Evolutionary conservation across 2,329 filamentous ascomycete genomes (phyloP), one percentile per base, ranked within the genome.

Genomic region (Aspergillus sp.): DNA sequence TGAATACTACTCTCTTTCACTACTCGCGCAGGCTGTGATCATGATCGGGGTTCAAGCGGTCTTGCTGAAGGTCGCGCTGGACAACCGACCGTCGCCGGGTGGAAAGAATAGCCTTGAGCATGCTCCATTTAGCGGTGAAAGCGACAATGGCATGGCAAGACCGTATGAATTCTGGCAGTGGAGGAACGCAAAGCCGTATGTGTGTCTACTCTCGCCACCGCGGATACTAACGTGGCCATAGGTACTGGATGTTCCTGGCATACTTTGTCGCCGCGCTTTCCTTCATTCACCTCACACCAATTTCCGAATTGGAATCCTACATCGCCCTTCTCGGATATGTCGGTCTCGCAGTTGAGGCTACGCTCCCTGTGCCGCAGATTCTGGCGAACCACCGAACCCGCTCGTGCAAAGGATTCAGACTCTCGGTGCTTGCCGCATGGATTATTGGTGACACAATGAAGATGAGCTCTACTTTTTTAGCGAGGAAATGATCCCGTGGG

Each of bases 101-200:
- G 48, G 49, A 39, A 65, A 64, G 56, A 57, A 64, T 49, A 57
- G 69, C 44, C 57, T 70, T 42, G 59, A 72, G 57, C 62, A 69
- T 59, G 45, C 62, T 50, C 58, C 70, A 7, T 73, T 73, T 49
- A 66, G 61, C 43, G 63, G 48, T 40, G 49, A 37, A 36, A 48
- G 51, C 10, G 53, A 54, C 29, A 44, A 48, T 44, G 60, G 47
- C 27, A 60, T 69, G 43, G 64, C 62, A 11, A 68, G 81, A 30
- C 80, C 81, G 0, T 83, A 75, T 54, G 70, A 74, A 42, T 84
- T 84, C 60, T 84, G 81, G 81, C 78, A 80, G 56, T 84, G 81
- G 81, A 74, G 69, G 50, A 67, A 62, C 43, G 65, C 74, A 13
- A 70, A 73, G 44, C 78, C 79, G 54, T 75, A 66, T 50, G 71